Evolutionary conservation across 345 rosid species (phyloP).

Genomic region (Luvunga scandens): DNA sequence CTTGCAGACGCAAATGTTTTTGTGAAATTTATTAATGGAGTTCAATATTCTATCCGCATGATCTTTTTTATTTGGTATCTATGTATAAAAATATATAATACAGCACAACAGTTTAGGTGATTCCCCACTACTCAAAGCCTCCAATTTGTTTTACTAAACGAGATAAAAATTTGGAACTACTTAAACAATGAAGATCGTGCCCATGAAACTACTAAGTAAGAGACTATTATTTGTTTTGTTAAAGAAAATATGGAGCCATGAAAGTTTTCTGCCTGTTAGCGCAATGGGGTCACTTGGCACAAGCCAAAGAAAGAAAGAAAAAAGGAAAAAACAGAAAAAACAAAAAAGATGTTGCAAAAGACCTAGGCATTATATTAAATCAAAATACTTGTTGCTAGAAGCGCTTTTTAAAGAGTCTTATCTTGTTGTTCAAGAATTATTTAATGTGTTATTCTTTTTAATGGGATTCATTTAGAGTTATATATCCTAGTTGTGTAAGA

Average conservation of each 20-base stretch:
- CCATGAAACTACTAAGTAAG: background rate
- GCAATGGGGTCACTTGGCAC: background rate
- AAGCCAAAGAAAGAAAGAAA: too few relatives aligned
- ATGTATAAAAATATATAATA: constrained; percentile 5
- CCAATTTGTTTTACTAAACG: constrained; percentile 6
- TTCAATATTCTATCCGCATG: constrained; percentile 20
- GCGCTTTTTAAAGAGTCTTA: background rate
- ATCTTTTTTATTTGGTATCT: background rate
- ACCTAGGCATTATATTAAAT: background rate
- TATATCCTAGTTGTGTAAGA: too few relatives aligned
- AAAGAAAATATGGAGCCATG: background rate
- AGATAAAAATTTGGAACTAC: constrained; percentile 1
- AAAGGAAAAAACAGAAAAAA: too few relatives aligned
- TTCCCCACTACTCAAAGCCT: constrained; percentile 32
- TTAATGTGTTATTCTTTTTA: background rate
- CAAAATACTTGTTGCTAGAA: background rate
- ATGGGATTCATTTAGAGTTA: background rate
- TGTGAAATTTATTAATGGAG: constrained; percentile 12
- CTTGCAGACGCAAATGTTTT: constrained; percentile 36
- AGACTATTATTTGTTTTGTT: too few relatives aligned
- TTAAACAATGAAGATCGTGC: background rate
- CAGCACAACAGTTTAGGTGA: constrained; percentile 33
- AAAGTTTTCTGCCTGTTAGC: background rate
- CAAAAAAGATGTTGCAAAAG: too few relatives aligned
- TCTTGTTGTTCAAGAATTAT: background rate